Evolutionary conservation across 108 stramenopile species (phyloP).

Genomic region (Skeletonema grethae): DNA sequence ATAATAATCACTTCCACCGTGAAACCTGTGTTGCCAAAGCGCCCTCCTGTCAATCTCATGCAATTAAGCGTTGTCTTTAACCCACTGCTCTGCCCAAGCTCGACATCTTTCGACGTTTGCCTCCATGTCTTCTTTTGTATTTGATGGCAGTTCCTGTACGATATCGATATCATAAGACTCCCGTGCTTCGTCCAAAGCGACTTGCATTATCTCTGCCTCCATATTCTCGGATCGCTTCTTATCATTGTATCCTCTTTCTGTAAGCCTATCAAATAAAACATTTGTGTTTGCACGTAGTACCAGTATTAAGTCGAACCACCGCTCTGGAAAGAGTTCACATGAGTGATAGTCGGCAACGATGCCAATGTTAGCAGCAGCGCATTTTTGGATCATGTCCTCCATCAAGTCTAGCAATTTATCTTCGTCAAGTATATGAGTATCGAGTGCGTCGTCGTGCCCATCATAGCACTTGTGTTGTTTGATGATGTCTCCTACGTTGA

Average conservation of each 20-base stretch:
- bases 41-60: not conserved
- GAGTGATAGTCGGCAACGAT: conserved; percentile 92
- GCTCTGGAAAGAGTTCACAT: conserved; percentile 93
- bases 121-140: conserved; percentile 88
- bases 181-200: conserved; percentile 89
- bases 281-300: conserved; percentile 86
- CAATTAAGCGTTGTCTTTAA: conserved; percentile 51
- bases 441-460: conserved; percentile 86
- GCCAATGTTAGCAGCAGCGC: conserved; percentile 65
- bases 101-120: conserved; percentile 67
- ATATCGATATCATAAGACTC: conserved; percentile 88
- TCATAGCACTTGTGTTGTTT: conserved; percentile 80
- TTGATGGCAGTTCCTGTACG: conserved; percentile 86
- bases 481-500: conserved; percentile 85
- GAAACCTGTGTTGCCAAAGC: not conserved
- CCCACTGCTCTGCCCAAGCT: conserved; percentile 80
- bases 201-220: conserved; percentile 95
- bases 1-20: not conserved
- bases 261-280: conserved; percentile 88
- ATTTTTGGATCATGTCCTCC: conserved; percentile 77
- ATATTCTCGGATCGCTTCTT: conserved; percentile 91
- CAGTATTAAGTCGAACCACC: conserved; percentile 96
- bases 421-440: conserved; percentile 89
- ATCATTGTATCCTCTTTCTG: conserved; percentile 83
- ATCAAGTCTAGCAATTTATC: conserved; percentile 88